These are phyloP conservation scores for Jatropha podagrica DNA, from an alignment of 441 rosid species.

Conservation along the genomic window DNA sequence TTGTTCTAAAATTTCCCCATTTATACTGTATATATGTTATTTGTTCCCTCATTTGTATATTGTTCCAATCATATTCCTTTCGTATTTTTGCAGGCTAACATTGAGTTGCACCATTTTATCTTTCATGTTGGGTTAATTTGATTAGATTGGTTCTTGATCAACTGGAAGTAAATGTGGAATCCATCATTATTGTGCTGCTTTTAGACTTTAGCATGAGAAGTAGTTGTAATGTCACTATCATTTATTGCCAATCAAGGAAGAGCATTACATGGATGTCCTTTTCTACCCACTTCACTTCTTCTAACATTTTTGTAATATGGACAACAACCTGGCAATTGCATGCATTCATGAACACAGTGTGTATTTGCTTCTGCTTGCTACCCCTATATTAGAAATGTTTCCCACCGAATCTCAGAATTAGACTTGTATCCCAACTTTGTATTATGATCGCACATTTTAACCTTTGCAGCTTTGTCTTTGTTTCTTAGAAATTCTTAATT, in stretches of 20 bases:
- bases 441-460: not conserved
- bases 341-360: slow-evolving; percentile 27
- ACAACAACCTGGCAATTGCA: slow-evolving; percentile 21
- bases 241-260: slow-evolving; percentile 28
- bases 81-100: slow-evolving; percentile 17
- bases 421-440: not conserved
- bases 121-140: slow-evolving; percentile 25
- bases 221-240: slow-evolving; percentile 54
- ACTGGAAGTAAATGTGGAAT: slow-evolving; percentile 33
- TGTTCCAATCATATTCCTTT: slow-evolving; percentile 12
- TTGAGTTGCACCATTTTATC: slow-evolving; percentile 14
- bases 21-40: not conserved
- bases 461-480: slow-evolving; percentile 4
- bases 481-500: not conserved
- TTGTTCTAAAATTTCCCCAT: slow-evolving; percentile 11
- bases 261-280: slow-evolving; percentile 29
- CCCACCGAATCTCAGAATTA: slow-evolving; percentile 4
- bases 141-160: slow-evolving; percentile 28
- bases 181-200: slow-evolving; percentile 36
- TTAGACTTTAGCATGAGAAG: slow-evolving; percentile 37
- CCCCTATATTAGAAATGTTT: slow-evolving; percentile 18
- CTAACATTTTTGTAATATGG: slow-evolving; percentile 22
- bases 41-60: not conserved
- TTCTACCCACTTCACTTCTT: slow-evolving; percentile 24
- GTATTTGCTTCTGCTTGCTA: slow-evolving; percentile 23